These are phyloP conservation scores for Penicillium decumbens DNA, from an alignment of 2,329 filamentous ascomycete species.

Conservation along the genomic window DNA sequence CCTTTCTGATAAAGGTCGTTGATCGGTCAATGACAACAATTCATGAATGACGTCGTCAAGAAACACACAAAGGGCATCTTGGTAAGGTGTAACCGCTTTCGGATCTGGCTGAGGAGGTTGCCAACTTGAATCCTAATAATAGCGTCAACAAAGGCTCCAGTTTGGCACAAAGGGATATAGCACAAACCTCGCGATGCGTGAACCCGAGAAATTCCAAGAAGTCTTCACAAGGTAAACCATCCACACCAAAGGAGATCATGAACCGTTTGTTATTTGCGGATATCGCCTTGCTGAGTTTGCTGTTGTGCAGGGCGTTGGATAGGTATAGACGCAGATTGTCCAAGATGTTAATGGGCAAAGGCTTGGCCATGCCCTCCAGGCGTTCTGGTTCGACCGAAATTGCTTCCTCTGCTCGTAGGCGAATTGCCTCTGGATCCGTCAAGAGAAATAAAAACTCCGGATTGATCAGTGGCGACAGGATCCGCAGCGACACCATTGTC, in stretches of 20 bases:
- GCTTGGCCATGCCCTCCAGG: constrained; percentile 49
- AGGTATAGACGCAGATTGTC: constrained; percentile 57
- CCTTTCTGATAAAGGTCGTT: constrained; percentile 39
- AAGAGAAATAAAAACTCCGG: constrained; percentile 49
- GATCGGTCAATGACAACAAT: constrained; percentile 50
- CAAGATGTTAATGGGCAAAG: constrained; percentile 53
- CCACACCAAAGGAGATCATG: constrained; percentile 57
- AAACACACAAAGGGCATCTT: constrained; percentile 42
- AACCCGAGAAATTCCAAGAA: constrained; percentile 59
- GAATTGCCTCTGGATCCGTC: constrained; percentile 51
- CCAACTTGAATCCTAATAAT: constrained; percentile 41
- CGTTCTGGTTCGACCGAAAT: constrained; percentile 51
- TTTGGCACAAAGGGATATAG: background rate
- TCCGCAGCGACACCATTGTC: constrained; percentile 49
- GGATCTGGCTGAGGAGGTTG: constrained; percentile 38
- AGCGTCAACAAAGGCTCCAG: background rate
- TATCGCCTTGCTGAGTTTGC: constrained; percentile 51
- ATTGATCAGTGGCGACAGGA: constrained; percentile 51
- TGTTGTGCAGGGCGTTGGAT: constrained; percentile 52
- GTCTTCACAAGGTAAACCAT: constrained; percentile 50
- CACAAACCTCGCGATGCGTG: constrained; percentile 40
- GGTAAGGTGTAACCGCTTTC: constrained; percentile 36
- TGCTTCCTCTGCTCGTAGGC: constrained; percentile 51
- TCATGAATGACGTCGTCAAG: constrained; percentile 60
- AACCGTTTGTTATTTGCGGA: constrained; percentile 61